A percentile compares a stretch with the other conserved stretches of the same genome.
Evolutionary conservation across 306 rosid genomes (phyloP).

Genomic region (Vachellia collinsii): DNA sequence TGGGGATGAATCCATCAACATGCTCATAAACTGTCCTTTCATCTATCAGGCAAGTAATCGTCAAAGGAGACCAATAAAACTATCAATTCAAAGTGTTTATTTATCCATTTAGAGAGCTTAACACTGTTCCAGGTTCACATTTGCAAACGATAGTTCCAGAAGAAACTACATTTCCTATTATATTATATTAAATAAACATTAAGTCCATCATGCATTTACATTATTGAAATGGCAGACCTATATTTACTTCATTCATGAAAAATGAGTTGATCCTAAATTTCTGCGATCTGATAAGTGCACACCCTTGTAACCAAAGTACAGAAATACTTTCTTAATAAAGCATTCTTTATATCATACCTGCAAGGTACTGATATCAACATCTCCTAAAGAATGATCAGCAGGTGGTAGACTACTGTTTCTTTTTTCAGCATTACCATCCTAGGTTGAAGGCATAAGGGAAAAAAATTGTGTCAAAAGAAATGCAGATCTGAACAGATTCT

Average conservation of each 20-base stretch:
- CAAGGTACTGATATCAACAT: conserved; percentile 64
- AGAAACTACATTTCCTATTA: background rate
- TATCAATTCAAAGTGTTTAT: background rate
- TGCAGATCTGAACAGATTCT: conserved; percentile 30
- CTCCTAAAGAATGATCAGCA: conserved; percentile 57
- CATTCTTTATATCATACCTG: conserved; percentile 56
- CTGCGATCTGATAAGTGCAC: background rate
- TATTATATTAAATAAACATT: background rate
- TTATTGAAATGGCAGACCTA: background rate
- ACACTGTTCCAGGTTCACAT: background rate
- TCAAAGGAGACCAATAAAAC: background rate
- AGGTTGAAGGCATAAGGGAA: conserved; percentile 32
- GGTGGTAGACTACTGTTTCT: conserved; percentile 54
- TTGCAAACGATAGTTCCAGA: background rate
- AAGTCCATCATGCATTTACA: background rate
- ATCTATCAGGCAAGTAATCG: background rate
- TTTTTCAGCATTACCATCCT: conserved; percentile 64
- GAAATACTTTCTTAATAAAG: background rate
- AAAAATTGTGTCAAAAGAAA: conserved; percentile 36
- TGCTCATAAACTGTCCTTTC: background rate
- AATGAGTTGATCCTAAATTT: background rate
- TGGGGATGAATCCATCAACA: background rate
- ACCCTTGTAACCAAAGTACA: background rate
- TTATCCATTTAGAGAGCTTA: background rate
- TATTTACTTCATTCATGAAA: background rate